Evolutionary conservation across 2,329 filamentous ascomycete species (phyloP).

Genomic region (Aspergillus luchuensis): DNA sequence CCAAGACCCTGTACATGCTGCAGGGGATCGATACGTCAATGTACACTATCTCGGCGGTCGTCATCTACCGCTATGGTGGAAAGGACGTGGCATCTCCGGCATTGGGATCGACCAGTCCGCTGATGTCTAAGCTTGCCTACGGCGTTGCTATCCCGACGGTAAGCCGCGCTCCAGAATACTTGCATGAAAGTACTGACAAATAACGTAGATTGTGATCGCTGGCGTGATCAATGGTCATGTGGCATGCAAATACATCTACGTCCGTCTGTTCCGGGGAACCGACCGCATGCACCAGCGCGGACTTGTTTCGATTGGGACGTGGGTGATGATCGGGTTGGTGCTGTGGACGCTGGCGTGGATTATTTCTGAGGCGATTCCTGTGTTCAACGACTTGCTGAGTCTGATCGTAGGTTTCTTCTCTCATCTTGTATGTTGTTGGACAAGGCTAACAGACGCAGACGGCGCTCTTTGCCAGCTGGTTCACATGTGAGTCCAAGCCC

Average conservation of each 20-base stretch:
- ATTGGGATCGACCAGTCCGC: slow-evolving; percentile 59
- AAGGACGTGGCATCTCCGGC: slow-evolving; percentile 64
- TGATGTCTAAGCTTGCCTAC: slow-evolving; percentile 65
- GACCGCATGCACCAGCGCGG: slow-evolving; percentile 55
- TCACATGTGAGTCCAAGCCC: slow-evolving; percentile 49
- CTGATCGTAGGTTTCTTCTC: slow-evolving; percentile 49
- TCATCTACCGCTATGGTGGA: slow-evolving; percentile 70
- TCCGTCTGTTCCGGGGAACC: slow-evolving; percentile 62
- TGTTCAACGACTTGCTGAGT: slow-evolving; percentile 67
- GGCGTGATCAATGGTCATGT: slow-evolving; percentile 70
- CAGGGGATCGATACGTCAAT: slow-evolving; percentile 63
- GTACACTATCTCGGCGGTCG: slow-evolving; percentile 65
- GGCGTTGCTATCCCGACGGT: slow-evolving; percentile 66
- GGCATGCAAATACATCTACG: slow-evolving; percentile 66
- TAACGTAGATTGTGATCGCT: slow-evolving; percentile 60
- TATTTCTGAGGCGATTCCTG: slow-evolving; percentile 69
- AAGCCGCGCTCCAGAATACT: slow-evolving; percentile 8
- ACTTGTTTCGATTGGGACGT: slow-evolving; percentile 54
- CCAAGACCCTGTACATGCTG: slow-evolving; percentile 63
- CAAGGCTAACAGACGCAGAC: background rate
- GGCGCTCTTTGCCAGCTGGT: slow-evolving; percentile 65
- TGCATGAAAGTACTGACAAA: background rate
- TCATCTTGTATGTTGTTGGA: background rate
- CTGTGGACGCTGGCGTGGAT: slow-evolving; percentile 65
- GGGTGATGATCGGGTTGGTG: slow-evolving; percentile 59